These are phyloP conservation scores for Pterocarpus macrocarpus DNA, from an alignment of 306 rosid genomes.

Conservation along the genomic window DNA sequence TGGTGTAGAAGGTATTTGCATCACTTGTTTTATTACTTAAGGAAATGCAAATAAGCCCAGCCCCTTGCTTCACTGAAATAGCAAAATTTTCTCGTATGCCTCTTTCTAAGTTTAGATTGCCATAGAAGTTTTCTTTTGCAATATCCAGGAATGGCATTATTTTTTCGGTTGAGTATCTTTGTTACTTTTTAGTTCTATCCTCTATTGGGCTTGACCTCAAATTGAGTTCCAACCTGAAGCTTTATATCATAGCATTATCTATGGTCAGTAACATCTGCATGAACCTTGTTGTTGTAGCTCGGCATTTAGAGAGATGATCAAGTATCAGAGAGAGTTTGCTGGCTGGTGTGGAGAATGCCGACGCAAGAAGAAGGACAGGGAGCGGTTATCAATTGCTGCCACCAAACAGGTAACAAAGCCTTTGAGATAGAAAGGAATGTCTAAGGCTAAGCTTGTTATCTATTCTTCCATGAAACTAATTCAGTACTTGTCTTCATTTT, in stretches of 20 bases:
- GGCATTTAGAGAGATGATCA: constrained; percentile 80
- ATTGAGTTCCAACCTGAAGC: not conserved
- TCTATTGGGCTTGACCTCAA: not conserved
- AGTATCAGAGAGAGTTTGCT: constrained; percentile 72
- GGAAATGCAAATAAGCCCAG: constrained; percentile 12
- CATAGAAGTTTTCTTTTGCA: not conserved
- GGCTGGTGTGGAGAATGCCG: constrained; percentile 95
- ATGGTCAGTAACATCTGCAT: constrained; percentile 15
- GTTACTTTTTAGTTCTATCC: not conserved
- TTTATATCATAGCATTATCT: not conserved
- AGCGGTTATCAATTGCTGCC: constrained; percentile 61
- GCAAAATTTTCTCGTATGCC: not conserved
- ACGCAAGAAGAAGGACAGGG: constrained; percentile 78
- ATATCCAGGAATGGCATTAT: too few relatives aligned
- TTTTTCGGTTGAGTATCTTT: too few relatives aligned
- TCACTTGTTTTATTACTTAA: not conserved
- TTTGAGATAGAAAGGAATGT: constrained; percentile 22
- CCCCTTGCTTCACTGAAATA: not conserved
- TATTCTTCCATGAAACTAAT: constrained; percentile 26
- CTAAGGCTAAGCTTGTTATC: not conserved
- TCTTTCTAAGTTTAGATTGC: constrained; percentile 1
- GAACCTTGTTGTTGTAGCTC: constrained; percentile 66
- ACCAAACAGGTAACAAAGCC: constrained; percentile 68
- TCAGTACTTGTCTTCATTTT: constrained; percentile 33
- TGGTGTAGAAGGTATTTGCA: constrained; percentile 93